Percentiles rank a stretch among this genome's conserved stretches.
Evolutionary conservation across 2,329 filamentous ascomycete species (phyloP).

Genomic region (Xylariaceae sp.): DNA sequence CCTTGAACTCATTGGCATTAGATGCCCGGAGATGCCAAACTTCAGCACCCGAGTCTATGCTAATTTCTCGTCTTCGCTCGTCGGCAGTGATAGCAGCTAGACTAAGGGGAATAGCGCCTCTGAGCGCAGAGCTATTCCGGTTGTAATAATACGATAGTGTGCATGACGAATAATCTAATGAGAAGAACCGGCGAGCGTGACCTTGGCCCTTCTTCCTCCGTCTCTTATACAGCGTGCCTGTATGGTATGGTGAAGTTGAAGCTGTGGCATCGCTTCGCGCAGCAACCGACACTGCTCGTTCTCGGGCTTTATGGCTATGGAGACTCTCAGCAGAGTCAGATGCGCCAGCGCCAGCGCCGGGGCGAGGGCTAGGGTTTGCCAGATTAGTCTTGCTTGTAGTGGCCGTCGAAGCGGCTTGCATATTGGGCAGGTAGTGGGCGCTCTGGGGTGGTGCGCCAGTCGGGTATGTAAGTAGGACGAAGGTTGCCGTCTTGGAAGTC

Average conservation of each 20-base stretch:
- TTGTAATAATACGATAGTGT: conserved; percentile 97
- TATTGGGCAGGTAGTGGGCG: conserved; percentile 70
- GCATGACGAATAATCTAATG: conserved; percentile 90
- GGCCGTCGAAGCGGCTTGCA: conserved; percentile 49
- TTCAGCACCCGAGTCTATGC: conserved; percentile 94
- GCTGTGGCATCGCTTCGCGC: conserved; percentile 56
- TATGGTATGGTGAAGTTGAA: conserved; percentile 68
- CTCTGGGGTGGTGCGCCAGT: conserved; percentile 79
- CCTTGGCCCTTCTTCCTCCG: conserved; percentile 93
- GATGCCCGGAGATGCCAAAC: conserved; percentile 91
- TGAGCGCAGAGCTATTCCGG: conserved; percentile 87
- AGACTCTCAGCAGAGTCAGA: conserved; percentile 67
- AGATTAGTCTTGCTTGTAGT: conserved; percentile 56
- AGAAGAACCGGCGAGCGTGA: conserved; percentile 92
- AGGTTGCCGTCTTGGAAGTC: conserved; percentile 91
- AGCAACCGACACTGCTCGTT: conserved; percentile 55
- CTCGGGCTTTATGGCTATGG: conserved; percentile 53
- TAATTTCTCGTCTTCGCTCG: conserved; percentile 87
- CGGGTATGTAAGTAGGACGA: conserved; percentile 93
- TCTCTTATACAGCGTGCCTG: conserved; percentile 85
- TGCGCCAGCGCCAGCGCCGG: conserved; percentile 52
- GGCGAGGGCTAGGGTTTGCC: conserved; percentile 54
- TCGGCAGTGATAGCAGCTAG: conserved; percentile 90
- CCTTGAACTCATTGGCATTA: conserved; percentile 82
- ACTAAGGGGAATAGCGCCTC: conserved; percentile 90